phyloP scores from a whole-genome alignment of 2,329 filamentous ascomycete species.

The Malbranchea zuffiana region DNA sequence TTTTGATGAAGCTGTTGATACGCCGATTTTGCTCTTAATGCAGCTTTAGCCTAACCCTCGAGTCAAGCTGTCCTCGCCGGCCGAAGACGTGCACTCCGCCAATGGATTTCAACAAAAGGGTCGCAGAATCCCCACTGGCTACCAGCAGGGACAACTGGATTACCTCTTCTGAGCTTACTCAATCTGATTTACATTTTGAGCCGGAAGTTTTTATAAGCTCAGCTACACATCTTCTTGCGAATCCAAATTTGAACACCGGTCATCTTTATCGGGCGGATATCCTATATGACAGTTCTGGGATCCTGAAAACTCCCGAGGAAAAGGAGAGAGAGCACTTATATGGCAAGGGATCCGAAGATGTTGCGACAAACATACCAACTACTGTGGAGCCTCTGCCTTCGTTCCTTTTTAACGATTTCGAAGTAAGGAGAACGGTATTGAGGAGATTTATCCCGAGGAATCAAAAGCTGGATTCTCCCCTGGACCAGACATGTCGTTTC shows the following conservation, averaged over 20 bases:
- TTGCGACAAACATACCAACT: slow-evolving; percentile 4
- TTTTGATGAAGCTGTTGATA: too few relatives aligned
- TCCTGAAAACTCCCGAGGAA: slow-evolving; percentile 24
- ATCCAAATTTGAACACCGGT: slow-evolving; percentile 49
- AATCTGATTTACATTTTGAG: slow-evolving; percentile 19
- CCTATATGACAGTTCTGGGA: slow-evolving; percentile 42
- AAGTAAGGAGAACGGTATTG: slow-evolving; percentile 54
- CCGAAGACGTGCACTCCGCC: too few relatives aligned
- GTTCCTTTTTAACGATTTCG: slow-evolving; percentile 22
- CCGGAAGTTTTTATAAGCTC: slow-evolving; percentile 35
- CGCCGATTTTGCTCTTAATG: too few relatives aligned
- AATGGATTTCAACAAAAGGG: slow-evolving; percentile 18
- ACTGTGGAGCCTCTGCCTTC: slow-evolving; percentile 16
- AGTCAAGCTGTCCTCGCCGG: too few relatives aligned
- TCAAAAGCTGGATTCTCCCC: slow-evolving; percentile 57
- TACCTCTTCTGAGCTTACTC: slow-evolving; percentile 24
- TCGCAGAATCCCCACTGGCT: slow-evolving; percentile 20
- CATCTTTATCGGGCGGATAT: slow-evolving; percentile 53
- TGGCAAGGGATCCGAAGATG: not conserved
- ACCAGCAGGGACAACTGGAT: slow-evolving; percentile 21
- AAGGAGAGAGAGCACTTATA: slow-evolving; percentile 21
- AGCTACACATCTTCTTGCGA: slow-evolving; percentile 38
- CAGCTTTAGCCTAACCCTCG: too few relatives aligned
- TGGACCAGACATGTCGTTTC: slow-evolving; percentile 76
- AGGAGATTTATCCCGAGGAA: slow-evolving; percentile 75